Evolutionary conservation across 345 rosid genomes (phyloP).

Genomic region (Hibiscus syriacus): DNA sequence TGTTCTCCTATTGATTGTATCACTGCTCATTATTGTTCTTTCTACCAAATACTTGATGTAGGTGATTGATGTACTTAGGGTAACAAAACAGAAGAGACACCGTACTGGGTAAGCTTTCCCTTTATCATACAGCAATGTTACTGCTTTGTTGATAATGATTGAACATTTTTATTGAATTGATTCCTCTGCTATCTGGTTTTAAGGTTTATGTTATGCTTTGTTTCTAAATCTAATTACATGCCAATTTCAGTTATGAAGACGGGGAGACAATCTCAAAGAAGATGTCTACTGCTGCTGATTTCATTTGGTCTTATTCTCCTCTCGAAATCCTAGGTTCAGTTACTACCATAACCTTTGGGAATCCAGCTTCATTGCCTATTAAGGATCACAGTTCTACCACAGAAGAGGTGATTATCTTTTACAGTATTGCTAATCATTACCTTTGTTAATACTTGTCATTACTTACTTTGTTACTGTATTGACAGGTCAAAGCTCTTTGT

Average conservation of each 20-base stretch:
- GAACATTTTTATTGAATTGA: not conserved
- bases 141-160: not conserved
- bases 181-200: not conserved
- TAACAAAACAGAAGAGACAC: conserved; percentile 66
- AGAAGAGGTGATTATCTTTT: conserved; percentile 54
- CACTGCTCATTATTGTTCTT: not conserved
- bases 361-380: conserved; percentile 47
- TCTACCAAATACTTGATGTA: conserved; percentile 19
- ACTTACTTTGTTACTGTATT: conserved; percentile 6
- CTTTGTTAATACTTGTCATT: not conserved
- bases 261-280: conserved; percentile 58
- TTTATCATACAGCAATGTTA: not conserved
- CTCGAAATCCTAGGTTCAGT: conserved; percentile 89
- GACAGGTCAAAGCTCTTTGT: conserved; percentile 69
- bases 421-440: not conserved
- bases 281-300: conserved; percentile 68
- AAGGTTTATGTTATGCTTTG: not conserved
- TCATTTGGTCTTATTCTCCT: conserved; percentile 76
- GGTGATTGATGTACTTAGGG: conserved; percentile 77
- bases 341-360: conserved; percentile 65
- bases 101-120: conserved; percentile 67
- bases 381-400: conserved; percentile 66
- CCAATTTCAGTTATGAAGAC: conserved; percentile 57
- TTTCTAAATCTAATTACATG: conserved; percentile 7
- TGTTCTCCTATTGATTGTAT: not conserved